Evolutionary conservation across 2,329 filamentous ascomycete species (phyloP).

Genomic region (Epichloe coenophiala): DNA sequence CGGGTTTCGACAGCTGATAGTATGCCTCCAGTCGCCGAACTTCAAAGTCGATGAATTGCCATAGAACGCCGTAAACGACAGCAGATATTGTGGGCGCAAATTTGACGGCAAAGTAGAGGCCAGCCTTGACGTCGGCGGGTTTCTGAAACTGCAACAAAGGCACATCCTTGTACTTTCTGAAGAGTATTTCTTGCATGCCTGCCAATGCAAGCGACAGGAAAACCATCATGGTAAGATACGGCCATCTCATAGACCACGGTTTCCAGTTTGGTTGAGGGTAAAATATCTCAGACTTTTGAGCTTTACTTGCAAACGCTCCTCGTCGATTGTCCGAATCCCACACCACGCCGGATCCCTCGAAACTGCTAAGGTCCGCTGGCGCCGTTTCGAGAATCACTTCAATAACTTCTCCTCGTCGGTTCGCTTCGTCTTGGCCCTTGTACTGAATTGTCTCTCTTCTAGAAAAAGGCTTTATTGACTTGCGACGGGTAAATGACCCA

Average conservation of each 20-base stretch:
- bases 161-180: slow-evolving; percentile 29
- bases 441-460: slow-evolving; percentile 31
- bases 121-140: slow-evolving; percentile 35
- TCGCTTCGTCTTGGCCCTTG: slow-evolving; percentile 44
- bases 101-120: slow-evolving; percentile 47
- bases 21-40: slow-evolving; percentile 54
- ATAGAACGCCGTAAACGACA: slow-evolving; percentile 49
- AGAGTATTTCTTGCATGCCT: slow-evolving; percentile 40
- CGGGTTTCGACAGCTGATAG: slow-evolving; percentile 48
- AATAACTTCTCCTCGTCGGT: slow-evolving; percentile 44
- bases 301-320: slow-evolving; percentile 23
- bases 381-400: slow-evolving; percentile 37
- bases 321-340: slow-evolving; percentile 19
- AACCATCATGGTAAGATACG: slow-evolving; percentile 42
- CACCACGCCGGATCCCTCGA: slow-evolving; percentile 28
- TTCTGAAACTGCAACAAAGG: slow-evolving; percentile 36
- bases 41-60: slow-evolving; percentile 54
- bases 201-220: slow-evolving; percentile 39
- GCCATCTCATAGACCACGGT: slow-evolving; percentile 50
- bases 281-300: slow-evolving; percentile 33
- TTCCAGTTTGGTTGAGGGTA: slow-evolving; percentile 55
- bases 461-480: slow-evolving; percentile 11
- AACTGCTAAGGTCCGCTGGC: slow-evolving; percentile 37
- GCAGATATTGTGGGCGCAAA: slow-evolving; percentile 49
- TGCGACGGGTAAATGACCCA: slow-evolving; percentile 27